These are phyloP conservation scores for Aureobasidium pullulans DNA, from an alignment of 2,329 filamentous ascomycete genomes.

Conservation along the genomic window DNA sequence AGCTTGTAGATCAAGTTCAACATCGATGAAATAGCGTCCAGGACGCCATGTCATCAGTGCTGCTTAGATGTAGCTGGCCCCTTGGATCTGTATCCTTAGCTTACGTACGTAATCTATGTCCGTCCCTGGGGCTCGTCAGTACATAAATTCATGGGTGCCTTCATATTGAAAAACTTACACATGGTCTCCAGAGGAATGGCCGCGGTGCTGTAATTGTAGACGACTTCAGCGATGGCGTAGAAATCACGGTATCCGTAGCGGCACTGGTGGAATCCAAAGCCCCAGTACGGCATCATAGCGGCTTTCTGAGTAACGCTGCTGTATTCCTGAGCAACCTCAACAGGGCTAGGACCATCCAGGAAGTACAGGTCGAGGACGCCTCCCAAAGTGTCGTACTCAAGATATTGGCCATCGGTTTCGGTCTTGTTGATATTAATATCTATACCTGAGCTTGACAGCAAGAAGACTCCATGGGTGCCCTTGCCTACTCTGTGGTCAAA, in stretches of 20 bases:
- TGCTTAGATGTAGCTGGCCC: too few species aligned
- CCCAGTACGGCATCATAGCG: conserved; percentile 47
- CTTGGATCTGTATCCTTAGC: too few species aligned
- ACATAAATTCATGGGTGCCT: too few species aligned
- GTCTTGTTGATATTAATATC: conserved; percentile 66
- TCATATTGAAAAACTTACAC: conserved; percentile 27
- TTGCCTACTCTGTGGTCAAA: conserved; percentile 56
- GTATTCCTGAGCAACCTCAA: conserved; percentile 43
- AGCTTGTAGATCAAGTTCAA: too few species aligned
- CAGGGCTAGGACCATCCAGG: conserved; percentile 40
- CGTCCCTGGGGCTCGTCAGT: conserved; percentile 18
- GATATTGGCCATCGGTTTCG: conserved; percentile 51
- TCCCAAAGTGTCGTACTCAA: conserved; percentile 73
- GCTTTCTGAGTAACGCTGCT: conserved; percentile 42
- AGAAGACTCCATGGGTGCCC: conserved; percentile 58
- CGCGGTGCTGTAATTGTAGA: conserved; percentile 59
- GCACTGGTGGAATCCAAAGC: conserved; percentile 45
- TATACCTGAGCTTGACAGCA: conserved; percentile 68
- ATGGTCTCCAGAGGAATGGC: conserved; percentile 64
- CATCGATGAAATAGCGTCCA: too few species aligned
- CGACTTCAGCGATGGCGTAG: conserved; percentile 58
- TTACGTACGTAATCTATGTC: conserved; percentile 15
- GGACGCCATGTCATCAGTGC: too few species aligned
- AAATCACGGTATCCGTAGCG: conserved; percentile 48
- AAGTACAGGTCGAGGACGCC: conserved; percentile 63